Evolutionary conservation across 225 moss, liverwort and hornwort genomes (phyloP), one percentile per base, ranked within the genome.

Genomic region (Pseudisothecium myosuroides): DNA sequence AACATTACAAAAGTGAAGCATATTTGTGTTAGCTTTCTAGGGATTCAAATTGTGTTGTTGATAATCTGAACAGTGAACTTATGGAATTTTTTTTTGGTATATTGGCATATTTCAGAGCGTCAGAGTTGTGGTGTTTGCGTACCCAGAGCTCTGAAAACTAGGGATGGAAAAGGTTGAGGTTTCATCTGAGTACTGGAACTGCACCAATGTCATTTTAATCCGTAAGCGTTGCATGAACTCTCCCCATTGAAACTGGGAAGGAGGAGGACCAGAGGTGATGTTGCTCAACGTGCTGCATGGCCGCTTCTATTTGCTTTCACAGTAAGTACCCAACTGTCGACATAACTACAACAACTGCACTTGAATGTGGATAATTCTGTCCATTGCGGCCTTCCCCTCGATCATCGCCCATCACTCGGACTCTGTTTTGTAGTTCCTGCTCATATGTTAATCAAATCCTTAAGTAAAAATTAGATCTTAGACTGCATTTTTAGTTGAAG

Each of bases 291-390:
- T 95, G 54, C n/a, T n/a, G n/a, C n/a, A n/a, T n/a, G n/a, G 74
- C 91, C 98, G 43, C 91, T 96, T 50, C 96, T 98, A 20, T 96
- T 95, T 62, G 96, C 96, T 52, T 95, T 98, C 93, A 96, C 96
- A 39, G 98, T 98, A 91, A 47, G 96, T 96, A 91, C 79, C 66
- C 52, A 52, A 52, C 52, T 52, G 45, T 8, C 45, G 45, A 45
- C 45, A 45, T 45, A 45, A 45, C 45, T 45, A 45, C 45, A 45
- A 45, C 45, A 45, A 45, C 45, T 45, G 45, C 45, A 45, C 45
- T 45, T 45, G n/a, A n/a, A n/a, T n/a, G 45, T 45, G 45, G 45
- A 45, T 45, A 45, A 45, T 8, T 45, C 6, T 45, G 45, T 45
- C 45, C 45, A 45, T 45, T 45, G 45, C 45, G 45, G 45, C 45